Base-by-base conservation (phyloP, 139 green algal species). In the Coelastrella sp. region DNA sequence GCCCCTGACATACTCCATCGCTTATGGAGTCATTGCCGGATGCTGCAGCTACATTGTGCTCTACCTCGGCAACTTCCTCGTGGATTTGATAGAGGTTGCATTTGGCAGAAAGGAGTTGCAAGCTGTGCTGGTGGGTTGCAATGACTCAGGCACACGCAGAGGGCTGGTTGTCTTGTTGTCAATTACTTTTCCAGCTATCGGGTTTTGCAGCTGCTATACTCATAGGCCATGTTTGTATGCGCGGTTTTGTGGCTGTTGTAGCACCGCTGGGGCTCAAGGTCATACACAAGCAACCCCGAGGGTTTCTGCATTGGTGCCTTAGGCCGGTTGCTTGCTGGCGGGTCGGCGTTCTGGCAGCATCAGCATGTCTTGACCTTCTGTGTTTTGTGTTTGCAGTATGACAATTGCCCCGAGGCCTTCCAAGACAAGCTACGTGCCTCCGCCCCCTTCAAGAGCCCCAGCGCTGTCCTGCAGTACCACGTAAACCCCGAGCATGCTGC, bases 11-110 rank as follows among this genome's bases (percentile, higher is more conserved):
- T 97, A 96, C 92, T 78, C 61, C 81, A 87, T 87, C 17, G 81
- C 81, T 0, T 96, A 97, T 59, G 96, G 96, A 71, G 91, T 98
- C 22, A 96, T 97, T 76, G 93, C 90, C 6, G 96, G 96, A 60
- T 59, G 96, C 22, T 86, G 87, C 77, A 83, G 56, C 80, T 94
- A 95, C 89, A 86, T 96, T 85, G 83, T 95, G 87, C 85, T 96
- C 59, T 92, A 95, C 91, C 1, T 92, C 0, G 83, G 82, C 74
- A 90, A 90, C 76, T 93, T 91, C 87, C 5, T 90, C 54, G 17
- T 91, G 57, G 87, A 91, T 54, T 54, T 87, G 54, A 22, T 87
- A 3, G 58, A 16, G 3, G 79, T 87, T 54, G 79, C 79, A 5
- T 32, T 74, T 7, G n/a, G 56, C 78, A 81, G 57, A 6, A 58